Base-by-base conservation (phyloP, 1,284 basidiomycete genomes). In the Mixia osmundae region DNA sequence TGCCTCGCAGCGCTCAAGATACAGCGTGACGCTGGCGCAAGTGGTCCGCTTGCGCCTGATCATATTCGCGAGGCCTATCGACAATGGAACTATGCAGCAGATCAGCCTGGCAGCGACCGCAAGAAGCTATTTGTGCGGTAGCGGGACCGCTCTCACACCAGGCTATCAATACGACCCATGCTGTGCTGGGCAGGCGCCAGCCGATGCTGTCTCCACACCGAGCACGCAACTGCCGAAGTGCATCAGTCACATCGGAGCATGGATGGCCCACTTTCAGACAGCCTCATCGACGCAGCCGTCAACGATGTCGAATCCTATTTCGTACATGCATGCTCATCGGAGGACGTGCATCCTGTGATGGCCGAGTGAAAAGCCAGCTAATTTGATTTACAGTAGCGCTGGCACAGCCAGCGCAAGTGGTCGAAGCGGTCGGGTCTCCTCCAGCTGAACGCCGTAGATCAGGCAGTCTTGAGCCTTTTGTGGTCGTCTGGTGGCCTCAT, bases 41-140 rank as follows among this genome's bases (percentile, higher is more conserved):
- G 61, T 8, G 80, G 79, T 0, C 73, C 82, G 0, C 57, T 89
- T 19, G 71, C 75, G 2, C 80, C 82, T 0, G 76, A 80, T 47
- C 76, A 87, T 54, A 61, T 87, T 7, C 72, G 78, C 10, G 79
- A 83, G 52, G 82, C 80, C 1, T 82, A 87, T 50, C 61, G 76
- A 30, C 60, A 70, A 48, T 87, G 87, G 52, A 73, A 78, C 48
- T 58, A 69, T 36, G 76, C 82, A 53, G 71, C 74, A 2, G 80
- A 56, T 29, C 43, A 49, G 10, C 51, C 53, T 4, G 55, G 55
- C 11, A 46, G 44, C 30, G 34, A 40, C 10, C 32, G 44, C 7
- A 24, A 39, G 9, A 46, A 46, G 25, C 38, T 46, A 25, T 46
- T 46, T 24, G 37, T 43, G 23, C 35, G 41, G 19, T 45, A n/a